Conservation (phyloP, 768 basidiomycete genomes). For the button mushroom (Agaricus bisporus) region DNA sequence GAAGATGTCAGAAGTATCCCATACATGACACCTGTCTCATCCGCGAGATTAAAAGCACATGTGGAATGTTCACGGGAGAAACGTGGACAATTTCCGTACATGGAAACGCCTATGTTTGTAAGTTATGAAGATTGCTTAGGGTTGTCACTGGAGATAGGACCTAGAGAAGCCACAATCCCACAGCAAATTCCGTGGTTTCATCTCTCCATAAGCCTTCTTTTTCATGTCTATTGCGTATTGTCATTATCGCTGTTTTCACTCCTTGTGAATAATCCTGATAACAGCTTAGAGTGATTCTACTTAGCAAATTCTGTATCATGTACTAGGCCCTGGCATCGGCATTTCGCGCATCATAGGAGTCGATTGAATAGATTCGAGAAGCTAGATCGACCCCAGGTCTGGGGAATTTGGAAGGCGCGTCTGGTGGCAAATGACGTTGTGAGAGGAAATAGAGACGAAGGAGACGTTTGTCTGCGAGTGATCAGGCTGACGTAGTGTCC, state of each 20-base stretch:
- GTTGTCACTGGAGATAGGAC: background rate
- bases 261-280: too few relatives aligned
- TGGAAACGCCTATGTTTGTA: background rate
- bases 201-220: background rate
- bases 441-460: constrained; percentile 1
- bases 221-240: background rate
- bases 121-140: background rate
- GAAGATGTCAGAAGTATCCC: constrained; percentile 4
- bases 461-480: background rate
- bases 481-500: background rate
- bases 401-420: background rate
- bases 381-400: background rate
- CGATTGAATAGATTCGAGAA: background rate
- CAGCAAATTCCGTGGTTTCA: background rate
- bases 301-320: background rate
- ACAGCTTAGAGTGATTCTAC: too few relatives aligned
- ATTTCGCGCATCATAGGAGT: background rate
- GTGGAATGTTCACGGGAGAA: constrained; percentile 8
- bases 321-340: background rate
- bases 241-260: background rate
- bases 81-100: constrained; percentile 8
- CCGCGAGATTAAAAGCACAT: background rate
- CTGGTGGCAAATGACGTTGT: background rate
- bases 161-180: background rate
- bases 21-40: constrained; percentile 1